These are phyloP conservation scores for Phyllosticta capitalensis DNA, from an alignment of 2,329 filamentous ascomycete species.

Conservation along the genomic window DNA sequence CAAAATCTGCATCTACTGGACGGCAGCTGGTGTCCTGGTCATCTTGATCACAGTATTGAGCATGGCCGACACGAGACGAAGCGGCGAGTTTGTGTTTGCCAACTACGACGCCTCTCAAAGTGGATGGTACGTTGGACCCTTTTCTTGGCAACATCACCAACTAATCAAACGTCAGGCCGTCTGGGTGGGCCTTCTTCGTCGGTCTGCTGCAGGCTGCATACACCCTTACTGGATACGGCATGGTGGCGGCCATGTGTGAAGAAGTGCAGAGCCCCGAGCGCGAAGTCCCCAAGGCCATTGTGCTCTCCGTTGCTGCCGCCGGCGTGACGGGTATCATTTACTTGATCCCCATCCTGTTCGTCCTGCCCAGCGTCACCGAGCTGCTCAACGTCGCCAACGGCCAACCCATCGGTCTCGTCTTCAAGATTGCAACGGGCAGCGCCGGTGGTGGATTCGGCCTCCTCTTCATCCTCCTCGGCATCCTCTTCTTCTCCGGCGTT, in stretches of 20 bases:
- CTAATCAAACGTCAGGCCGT: conserved; percentile 34
- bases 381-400: conserved; percentile 59
- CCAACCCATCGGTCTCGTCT: conserved; percentile 66
- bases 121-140: conserved; percentile 43
- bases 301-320: conserved; percentile 57
- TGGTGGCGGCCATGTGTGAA: conserved; percentile 64
- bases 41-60: conserved; percentile 56
- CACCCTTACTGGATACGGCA: conserved; percentile 56
- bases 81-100: conserved; percentile 55
- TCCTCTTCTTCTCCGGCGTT: conserved; percentile 67
- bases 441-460: conserved; percentile 65
- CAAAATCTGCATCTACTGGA: conserved; percentile 67
- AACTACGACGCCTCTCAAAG: conserved; percentile 58
- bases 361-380: conserved; percentile 56
- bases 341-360: conserved; percentile 65
- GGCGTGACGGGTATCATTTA: conserved; percentile 58
- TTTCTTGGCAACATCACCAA: conserved; percentile 8
- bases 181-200: conserved; percentile 64
- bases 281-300: conserved; percentile 63
- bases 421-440: conserved; percentile 66
- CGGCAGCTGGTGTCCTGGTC: conserved; percentile 54
- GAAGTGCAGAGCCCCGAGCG: conserved; percentile 60
- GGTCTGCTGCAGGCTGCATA: conserved; percentile 58
- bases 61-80: conserved; percentile 50
- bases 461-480: conserved; percentile 65